Evolutionary conservation across 2,329 filamentous ascomycete species (phyloP).

Genomic region (Pseudocercospora eumusae): DNA sequence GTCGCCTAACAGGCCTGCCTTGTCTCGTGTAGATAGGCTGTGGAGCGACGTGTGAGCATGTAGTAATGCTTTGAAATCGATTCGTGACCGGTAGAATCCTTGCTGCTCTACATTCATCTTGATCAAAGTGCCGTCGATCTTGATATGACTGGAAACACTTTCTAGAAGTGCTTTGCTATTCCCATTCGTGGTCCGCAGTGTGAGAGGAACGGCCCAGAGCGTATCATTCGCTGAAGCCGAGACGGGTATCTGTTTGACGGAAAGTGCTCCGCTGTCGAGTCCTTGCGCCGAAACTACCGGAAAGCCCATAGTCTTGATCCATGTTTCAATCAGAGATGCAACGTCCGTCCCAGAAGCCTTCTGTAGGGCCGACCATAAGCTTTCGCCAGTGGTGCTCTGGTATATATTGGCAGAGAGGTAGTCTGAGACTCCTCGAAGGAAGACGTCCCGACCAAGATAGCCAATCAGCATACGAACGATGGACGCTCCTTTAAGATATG

Average conservation of each 20-base stretch:
- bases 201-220: background rate
- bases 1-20: background rate
- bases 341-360: slow-evolving; percentile 87
- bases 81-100: background rate
- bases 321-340: slow-evolving; percentile 82
- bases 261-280: background rate
- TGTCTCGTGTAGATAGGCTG: background rate
- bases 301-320: slow-evolving; percentile 40
- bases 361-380: slow-evolving; percentile 85
- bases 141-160: background rate
- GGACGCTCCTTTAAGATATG: slow-evolving; percentile 93
- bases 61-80: background rate
- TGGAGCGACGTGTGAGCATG: background rate
- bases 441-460: slow-evolving; percentile 82
- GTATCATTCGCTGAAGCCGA: background rate
- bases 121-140: background rate
- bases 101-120: background rate
- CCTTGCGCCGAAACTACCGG: background rate
- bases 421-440: slow-evolving; percentile 83
- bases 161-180: background rate
- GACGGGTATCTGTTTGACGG: background rate
- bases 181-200: background rate
- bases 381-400: slow-evolving; percentile 84
- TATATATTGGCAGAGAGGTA: slow-evolving; percentile 90
- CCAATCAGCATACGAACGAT: slow-evolving; percentile 94